Percentiles rank a stretch among this genome's conserved stretches.
phyloP scores from a whole-genome alignment of 1,284 basidiomycete species.

The Marasmius fiardii region DNA sequence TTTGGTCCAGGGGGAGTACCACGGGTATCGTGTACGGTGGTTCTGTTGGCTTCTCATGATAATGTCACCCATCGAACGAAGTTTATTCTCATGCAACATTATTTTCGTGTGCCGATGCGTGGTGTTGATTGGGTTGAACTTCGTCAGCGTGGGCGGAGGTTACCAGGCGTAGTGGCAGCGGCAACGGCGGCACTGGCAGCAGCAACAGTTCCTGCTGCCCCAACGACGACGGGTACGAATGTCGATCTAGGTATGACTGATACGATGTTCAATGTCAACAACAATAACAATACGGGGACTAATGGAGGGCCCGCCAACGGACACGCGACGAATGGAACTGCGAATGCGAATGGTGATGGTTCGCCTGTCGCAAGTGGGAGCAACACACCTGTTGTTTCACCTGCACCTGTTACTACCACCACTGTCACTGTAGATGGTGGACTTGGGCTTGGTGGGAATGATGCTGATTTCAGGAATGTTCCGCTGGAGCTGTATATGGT shows the following conservation, averaged over 20 bases:
- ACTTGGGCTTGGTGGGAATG: not conserved
- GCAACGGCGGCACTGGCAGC: not conserved
- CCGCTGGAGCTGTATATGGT: constrained; percentile 8
- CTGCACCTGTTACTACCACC: not conserved
- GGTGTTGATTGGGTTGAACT: constrained; percentile 14
- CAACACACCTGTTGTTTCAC: not conserved
- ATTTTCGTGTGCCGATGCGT: constrained; percentile 60
- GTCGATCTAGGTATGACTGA: not conserved
- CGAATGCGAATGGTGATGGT: not conserved
- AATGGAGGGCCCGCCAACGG: not conserved
- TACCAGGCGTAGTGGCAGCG: constrained; percentile 21
- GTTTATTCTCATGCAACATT: constrained; percentile 72
- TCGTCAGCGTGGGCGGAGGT: constrained; percentile 7
- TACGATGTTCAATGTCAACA: not conserved
- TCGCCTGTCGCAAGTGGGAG: not conserved
- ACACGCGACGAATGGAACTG: not conserved
- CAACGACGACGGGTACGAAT: too few species aligned
- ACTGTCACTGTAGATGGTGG: not conserved
- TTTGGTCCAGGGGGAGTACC: constrained; percentile 32
- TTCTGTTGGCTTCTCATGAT: constrained; percentile 60
- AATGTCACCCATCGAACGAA: constrained; percentile 49
- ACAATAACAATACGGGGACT: not conserved
- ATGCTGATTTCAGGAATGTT: not conserved
- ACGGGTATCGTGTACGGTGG: constrained; percentile 67
- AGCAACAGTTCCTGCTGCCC: not conserved